Base-by-base conservation (phyloP, 164 flowering plant genomes). In the Litsea cubeba region DNA sequence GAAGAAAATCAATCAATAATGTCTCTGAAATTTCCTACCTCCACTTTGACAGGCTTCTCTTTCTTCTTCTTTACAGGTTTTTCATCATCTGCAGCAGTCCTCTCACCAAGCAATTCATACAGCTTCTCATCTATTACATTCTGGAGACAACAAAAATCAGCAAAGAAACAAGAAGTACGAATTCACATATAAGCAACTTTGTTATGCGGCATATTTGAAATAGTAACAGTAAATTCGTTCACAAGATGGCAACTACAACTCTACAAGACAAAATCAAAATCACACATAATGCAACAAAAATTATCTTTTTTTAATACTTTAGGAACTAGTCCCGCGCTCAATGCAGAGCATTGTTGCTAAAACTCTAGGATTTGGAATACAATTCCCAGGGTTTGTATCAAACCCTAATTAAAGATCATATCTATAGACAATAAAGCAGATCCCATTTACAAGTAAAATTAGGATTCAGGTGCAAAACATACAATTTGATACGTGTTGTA, bases 41-140 rank as follows among this genome's bases (percentile, higher is more conserved):
- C 91, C 23, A 79, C 84, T 87, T 93, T 93, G 28, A 72, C 82
- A 79, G 94, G 88, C 81, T 92, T 95, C 79, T 93, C 98, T 73
- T 95, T 95, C 82, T 92, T 92, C 88, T 91, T 90, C 81, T 80
- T 95, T 18, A 82, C 12, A 72, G 88, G 85, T 77, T 92, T 93
- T 82, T 92, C 97, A 81, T 89, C 76, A 85, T 94, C 99, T 62
- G 95, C 94, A 49, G 92, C 97, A 78, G 97, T 92, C 81, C 88
- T 88, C 80, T 94, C 99, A 75, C 98, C 99, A 75, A 94, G 90
- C 65, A 96, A 77, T 72, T 77, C 91, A 77, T 71, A 80, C 64
- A 96, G 70, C 75, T 88, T 96, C 70, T 80, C 82, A 82, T 92
- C 94, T 65, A 94, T 82, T 18, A 84, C 77, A 83, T 91, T 77